Evolutionary conservation across 148 eudicot genomes (phyloP), one percentile per base, ranked within the genome.

Genomic region (Diospyros lotus): DNA sequence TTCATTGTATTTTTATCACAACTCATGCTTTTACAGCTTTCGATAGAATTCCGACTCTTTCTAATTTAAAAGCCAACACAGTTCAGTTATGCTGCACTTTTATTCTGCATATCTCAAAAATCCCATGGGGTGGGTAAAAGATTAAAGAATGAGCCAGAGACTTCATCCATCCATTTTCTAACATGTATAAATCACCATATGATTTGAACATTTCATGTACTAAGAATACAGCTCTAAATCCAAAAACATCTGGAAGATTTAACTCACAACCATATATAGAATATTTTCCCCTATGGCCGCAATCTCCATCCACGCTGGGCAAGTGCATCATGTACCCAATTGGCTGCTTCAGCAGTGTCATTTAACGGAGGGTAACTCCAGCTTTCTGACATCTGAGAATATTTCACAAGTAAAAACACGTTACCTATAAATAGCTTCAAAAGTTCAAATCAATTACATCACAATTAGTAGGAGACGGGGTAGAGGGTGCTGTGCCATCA

Each of bases 311-410:
- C 98, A 15, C 98, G 97, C 71, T 87, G 85, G 41, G 94, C 96
- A 80, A 95, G 89, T 71, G 97, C 96, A 75, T 84, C 83, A 63
- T 75, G 89, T 40, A 95, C 90, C 77, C 87, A 87, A 66, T 66
- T 84, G 52, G 91, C 98, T 69, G 97, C 98, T 76, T 90, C 97
- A 7, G 90, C 92, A 15, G 97, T 88, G 83, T 95, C 98, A 61
- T 89, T 95, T 39, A 95, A 81, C 4, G 98, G 98, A 69, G 98
- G 98, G 68, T 95, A 95, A 76, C 98, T 92, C 98, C 98, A 95
- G 81, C 89, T 92, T 62, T 88, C 97, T 74, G 95, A 86, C 63
- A 94, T 80, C 98, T 94, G 84, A 75, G 58, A n/a, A 41, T 48
- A 48, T 48, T 59, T 46, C 4, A 69, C 72, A 72, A 2, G 60